Percentiles rank a stretch among this genome's conserved stretches.
phyloP scores from a whole-genome alignment of 2,329 filamentous ascomycete genomes.

The Camillea tinctor region DNA sequence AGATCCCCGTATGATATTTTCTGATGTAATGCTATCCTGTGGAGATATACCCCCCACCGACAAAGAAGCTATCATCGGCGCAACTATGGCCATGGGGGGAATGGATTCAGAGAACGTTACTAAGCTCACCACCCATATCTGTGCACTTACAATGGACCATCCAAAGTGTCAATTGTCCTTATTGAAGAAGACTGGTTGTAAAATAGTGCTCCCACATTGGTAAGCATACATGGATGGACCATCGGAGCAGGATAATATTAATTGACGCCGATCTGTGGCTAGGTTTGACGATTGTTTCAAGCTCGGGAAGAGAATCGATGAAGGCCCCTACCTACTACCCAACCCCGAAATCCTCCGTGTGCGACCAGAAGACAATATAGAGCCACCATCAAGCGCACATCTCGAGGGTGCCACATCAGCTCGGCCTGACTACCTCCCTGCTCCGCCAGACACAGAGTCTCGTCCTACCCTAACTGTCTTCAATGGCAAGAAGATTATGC shows the following conservation, averaged over 20 bases:
- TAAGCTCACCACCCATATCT: slow-evolving; percentile 81
- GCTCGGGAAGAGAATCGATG: slow-evolving; percentile 86
- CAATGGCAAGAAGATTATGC: slow-evolving; percentile 70
- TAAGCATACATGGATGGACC: slow-evolving; percentile 38
- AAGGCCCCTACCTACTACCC: slow-evolving; percentile 81
- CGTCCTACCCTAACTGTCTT: slow-evolving; percentile 70
- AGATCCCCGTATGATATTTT: slow-evolving; percentile 87
- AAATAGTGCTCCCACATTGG: slow-evolving; percentile 93
- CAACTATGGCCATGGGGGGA: slow-evolving; percentile 85
- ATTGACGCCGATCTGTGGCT: slow-evolving; percentile 22
- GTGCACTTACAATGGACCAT: slow-evolving; percentile 74
- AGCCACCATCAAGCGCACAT: slow-evolving; percentile 56
- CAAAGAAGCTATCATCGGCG: slow-evolving; percentile 88
- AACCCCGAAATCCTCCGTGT: slow-evolving; percentile 77
- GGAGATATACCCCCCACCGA: slow-evolving; percentile 82
- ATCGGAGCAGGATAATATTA: background rate
- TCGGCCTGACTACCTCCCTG: slow-evolving; percentile 43
- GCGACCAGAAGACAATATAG: slow-evolving; percentile 53
- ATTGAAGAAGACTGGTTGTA: slow-evolving; percentile 66
- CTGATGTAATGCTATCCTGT: slow-evolving; percentile 77
- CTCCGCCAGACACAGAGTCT: slow-evolving; percentile 39
- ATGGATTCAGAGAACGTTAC: slow-evolving; percentile 71
- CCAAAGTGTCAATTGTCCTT: slow-evolving; percentile 65
- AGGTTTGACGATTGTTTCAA: slow-evolving; percentile 98
- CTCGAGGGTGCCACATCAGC: slow-evolving; percentile 65